Base-by-base conservation (phyloP, 352 stramenopile species). In the Pythium insidiosum region DNA sequence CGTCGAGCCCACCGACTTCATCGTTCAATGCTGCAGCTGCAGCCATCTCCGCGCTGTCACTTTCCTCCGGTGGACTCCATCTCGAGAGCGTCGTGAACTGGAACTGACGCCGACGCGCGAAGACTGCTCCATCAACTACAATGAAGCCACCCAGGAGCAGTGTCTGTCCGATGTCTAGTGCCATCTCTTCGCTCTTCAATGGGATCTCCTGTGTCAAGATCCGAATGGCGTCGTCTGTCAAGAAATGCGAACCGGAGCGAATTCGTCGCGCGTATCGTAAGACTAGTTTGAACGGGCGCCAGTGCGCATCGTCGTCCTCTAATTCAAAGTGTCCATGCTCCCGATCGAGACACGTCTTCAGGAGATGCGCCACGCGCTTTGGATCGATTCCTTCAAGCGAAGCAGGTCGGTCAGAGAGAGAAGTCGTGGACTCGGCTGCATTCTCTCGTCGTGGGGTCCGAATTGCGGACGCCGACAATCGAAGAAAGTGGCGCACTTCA, bases 401-500 rank as follows among this genome's bases (percentile, higher is more conserved):
- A n/a, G n/a, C n/a, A n/a, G n/a, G n/a, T n/a, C n/a, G n/a, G n/a
- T n/a, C n/a, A n/a, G n/a, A n/a, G n/a, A n/a, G n/a, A n/a, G n/a
- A n/a, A n/a, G n/a, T n/a, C n/a, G n/a, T n/a, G n/a, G n/a, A n/a
- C n/a, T n/a, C n/a, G n/a, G n/a, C n/a, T n/a, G n/a, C n/a, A n/a
- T n/a, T n/a, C n/a, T n/a, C n/a, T n/a, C n/a, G n/a, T n/a, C n/a
- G n/a, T n/a, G n/a, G n/a, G n/a, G n/a, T n/a, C n/a, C n/a, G n/a
- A n/a, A n/a, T n/a, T n/a, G n/a, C n/a, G n/a, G n/a, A 15, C 25
- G 35, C 15, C 3, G 33, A 34, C 0, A 24, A 6, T 4, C 53
- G 28, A 4, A 67, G 36, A 42, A 63, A 73, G 20, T 48, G 42
- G 19, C 43, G 53, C 12, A 74, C 47, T 19, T 78, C 66, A 0